Base-by-base conservation (phyloP, 2,329 filamentous ascomycete genomes). In the Verticillium zaregamsianum region DNA sequence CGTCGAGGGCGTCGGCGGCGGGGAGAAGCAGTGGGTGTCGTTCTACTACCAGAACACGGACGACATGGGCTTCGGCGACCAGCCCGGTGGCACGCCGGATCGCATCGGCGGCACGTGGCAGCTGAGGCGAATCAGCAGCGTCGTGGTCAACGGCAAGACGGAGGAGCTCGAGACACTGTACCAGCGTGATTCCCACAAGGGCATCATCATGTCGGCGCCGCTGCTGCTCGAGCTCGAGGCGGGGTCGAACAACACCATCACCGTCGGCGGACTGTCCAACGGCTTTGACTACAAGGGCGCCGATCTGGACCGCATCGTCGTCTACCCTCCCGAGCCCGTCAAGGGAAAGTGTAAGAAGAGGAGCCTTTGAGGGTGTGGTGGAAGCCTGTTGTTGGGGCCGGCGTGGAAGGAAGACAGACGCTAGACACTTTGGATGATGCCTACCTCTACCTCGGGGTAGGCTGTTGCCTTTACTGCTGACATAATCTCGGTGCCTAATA, bases 61-160 rank as follows among this genome's bases (percentile, higher is more conserved):
- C 57, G 84, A 86, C 60, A 84, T 86, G 82, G 83, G 84, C 2
- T 87, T 84, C 59, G 84, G 84, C 0, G 79, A 81, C 57, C 78
- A 80, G 62, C 79, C 85, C 1, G 80, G 79, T 49, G 86, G 85
- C 5, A 72, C 74, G 0, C 86, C 85, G 0, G 85, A 88, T 67
- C 80, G 86, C 6, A 86, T 88, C 59, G 82, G 82, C 5, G 85
- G 85, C 0, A 72, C 76, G 0, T 88, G 85, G 84, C 82, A 86
- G 62, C 72, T 88, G 5, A 79, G 85, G 2, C 79, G 85, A 6
- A 82, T 87, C 62, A 82, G 81, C 67, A 86, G 85, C 57, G 85
- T 88, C 1, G 74, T 86, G 0, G 82, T 87, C 2, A 88, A 86
- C 64, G 80, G 77, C 1, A 75, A 72, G 6, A 66, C 65, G 1